phyloP scores from a whole-genome alignment of 164 flowering plant species.

The Protea cynaroides region DNA sequence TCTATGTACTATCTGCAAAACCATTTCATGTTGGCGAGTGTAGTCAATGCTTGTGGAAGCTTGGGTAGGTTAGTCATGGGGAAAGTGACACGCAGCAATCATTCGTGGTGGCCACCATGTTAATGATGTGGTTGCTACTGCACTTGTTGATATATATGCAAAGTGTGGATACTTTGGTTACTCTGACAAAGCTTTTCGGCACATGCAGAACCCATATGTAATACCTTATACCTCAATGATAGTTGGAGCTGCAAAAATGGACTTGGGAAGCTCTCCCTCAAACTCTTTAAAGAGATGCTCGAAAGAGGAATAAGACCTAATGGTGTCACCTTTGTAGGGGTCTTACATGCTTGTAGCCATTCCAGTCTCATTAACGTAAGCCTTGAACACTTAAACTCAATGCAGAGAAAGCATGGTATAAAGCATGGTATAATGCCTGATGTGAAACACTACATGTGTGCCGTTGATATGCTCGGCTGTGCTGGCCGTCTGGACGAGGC shows the following conservation, averaged over 20 bases:
- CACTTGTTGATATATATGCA: conserved; percentile 67
- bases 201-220: conserved; percentile 34
- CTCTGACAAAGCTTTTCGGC: conserved; percentile 39
- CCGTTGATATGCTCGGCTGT: conserved; percentile 69
- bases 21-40: conserved; percentile 49
- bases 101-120: conserved; percentile 33
- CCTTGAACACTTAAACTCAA: conserved; percentile 34
- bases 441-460: conserved; percentile 50
- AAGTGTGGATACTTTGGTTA: conserved; percentile 55
- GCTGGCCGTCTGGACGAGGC: conserved; percentile 63
- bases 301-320: conserved; percentile 48
- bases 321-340: conserved; percentile 56
- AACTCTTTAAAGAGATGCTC: conserved; percentile 56
- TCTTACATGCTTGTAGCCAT: conserved; percentile 74
- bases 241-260: conserved; percentile 56
- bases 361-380: conserved; percentile 60
- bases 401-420: conserved; percentile 20
- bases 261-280: conserved; percentile 39
- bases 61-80: conserved; percentile 52
- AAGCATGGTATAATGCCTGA: conserved; percentile 40
- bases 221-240: conserved; percentile 56
- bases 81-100: conserved; percentile 37
- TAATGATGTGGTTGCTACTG: conserved; percentile 46
- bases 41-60: conserved; percentile 57
- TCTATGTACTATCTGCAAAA: conserved; percentile 23